These are phyloP conservation scores for Pyrenophora seminiperda DNA, from an alignment of 2,329 filamentous ascomycete genomes.

Conservation along the genomic window DNA sequence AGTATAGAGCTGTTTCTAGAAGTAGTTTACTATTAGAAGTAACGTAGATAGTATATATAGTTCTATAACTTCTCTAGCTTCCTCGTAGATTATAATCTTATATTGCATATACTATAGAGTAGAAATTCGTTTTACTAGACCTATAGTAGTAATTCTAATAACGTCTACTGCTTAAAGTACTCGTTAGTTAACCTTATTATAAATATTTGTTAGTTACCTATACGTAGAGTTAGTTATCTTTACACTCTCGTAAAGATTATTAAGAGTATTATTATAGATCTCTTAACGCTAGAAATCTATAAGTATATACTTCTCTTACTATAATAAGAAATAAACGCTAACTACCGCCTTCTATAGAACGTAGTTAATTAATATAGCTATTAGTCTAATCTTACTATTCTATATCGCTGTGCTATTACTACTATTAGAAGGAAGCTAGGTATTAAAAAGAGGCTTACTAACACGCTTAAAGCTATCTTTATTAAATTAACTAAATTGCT, in stretches of 20 bases:
- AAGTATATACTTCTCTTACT: conserved; percentile 18
- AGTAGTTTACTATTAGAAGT: too few relatives aligned
- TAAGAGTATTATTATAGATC: conserved; percentile 12
- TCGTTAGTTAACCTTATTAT: conserved; percentile 47
- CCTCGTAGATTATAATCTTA: conserved; percentile 69
- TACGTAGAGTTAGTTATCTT: conserved; percentile 13
- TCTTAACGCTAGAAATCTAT: conserved; percentile 24
- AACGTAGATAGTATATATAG: conserved; percentile 65
- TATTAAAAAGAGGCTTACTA: conserved; percentile 33
- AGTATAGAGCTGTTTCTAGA: too few relatives aligned
- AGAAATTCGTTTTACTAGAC: conserved; percentile 61
- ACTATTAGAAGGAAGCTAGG: too few relatives aligned
- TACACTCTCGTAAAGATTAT: conserved; percentile 21
- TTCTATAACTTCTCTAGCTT: conserved; percentile 72
- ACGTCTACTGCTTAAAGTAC: conserved; percentile 54
- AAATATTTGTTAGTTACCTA: conserved; percentile 30
- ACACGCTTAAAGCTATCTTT: conserved; percentile 21
- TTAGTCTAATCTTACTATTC: too few relatives aligned
- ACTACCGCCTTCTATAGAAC: conserved; percentile 14
- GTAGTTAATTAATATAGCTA: too few relatives aligned
- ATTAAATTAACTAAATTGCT: conserved; percentile 24
- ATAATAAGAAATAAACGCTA: conserved; percentile 16
- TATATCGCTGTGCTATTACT: too few relatives aligned
- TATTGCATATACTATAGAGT: conserved; percentile 56
- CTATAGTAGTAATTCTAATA: conserved; percentile 65